phyloP scores from a whole-genome alignment of 441 rosid genomes.

The Pelargonium citronellum region DNA sequence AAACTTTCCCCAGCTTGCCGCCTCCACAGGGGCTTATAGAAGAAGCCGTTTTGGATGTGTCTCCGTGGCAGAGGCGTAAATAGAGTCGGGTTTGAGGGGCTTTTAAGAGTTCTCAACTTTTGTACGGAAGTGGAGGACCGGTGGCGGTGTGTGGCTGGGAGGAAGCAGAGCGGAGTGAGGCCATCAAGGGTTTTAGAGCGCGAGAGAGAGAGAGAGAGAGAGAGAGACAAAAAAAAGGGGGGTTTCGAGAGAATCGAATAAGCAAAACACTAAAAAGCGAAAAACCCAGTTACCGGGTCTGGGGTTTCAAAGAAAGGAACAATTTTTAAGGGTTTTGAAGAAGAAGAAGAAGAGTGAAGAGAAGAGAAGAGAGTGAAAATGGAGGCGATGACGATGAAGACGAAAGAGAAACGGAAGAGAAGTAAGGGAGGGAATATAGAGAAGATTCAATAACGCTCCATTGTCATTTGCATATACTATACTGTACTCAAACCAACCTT shows the following conservation, averaged over 20 bases:
- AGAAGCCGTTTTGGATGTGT: constrained; percentile 40
- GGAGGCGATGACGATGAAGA: background rate
- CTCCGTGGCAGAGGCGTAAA: constrained; percentile 21
- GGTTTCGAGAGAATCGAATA: background rate
- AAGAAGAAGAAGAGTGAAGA: background rate
- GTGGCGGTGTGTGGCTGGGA: no score
- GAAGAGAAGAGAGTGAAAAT: background rate
- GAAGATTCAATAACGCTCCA: no score
- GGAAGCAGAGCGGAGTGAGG: constrained; percentile 21
- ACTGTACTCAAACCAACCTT: no score
- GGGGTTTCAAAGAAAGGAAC: no score
- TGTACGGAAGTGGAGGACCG: constrained; percentile 30
- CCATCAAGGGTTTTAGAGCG: constrained; percentile 13
- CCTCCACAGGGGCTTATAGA: constrained; percentile 9
- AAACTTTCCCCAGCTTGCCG: constrained; percentile 47
- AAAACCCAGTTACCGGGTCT: background rate
- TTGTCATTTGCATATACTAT: no score
- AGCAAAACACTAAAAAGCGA: constrained; percentile 17
- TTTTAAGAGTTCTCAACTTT: constrained; percentile 5
- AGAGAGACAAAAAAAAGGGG: constrained; percentile 1
- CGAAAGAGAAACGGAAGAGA: no score
- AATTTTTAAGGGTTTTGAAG: background rate
- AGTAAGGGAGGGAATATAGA: no score
- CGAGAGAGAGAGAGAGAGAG: no score
- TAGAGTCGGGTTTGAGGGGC: constrained; percentile 12